Evolutionary conservation across 495 filamentous ascomycete species (phyloP), one percentile per base, ranked within the genome.

Genomic region (Lindgomyces ingoldianus): DNA sequence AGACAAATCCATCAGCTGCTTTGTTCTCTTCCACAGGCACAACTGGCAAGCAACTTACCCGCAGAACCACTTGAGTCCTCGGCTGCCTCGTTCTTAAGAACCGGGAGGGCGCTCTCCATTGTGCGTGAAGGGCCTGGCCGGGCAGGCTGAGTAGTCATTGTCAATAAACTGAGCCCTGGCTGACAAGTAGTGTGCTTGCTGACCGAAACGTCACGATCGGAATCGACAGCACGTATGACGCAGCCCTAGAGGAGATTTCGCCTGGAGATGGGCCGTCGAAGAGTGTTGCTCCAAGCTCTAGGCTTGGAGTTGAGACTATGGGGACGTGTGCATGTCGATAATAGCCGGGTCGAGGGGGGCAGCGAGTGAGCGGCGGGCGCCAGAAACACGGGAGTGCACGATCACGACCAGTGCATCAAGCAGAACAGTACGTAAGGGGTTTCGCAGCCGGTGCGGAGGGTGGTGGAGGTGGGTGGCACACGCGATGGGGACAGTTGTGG

Each of bases 11-110:
- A 22, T 64, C 50, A 61, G 55, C 61, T 55, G 10, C 30, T 57
- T 56, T 56, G 53, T 60, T 45, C 26, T 29, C 53, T 48, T n/a
- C n/a, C n/a, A n/a, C n/a, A 4, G 14, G 59, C 56, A 36, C 27
- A 51, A n/a, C n/a, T n/a, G n/a, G n/a, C n/a, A n/a, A n/a, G n/a
- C 49, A 42, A 48, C 69, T 62, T 58, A 73, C 70, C 70, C 30
- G 64, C 68, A 27, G 68, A 70, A n/a, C 61, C 68, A 41, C 60
- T 69, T 24, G 70, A 73, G 33, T 73, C 70, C 42, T 73, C 70
- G 11, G 61, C 65, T 26, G 68, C 41, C 30, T 67, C 60, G 19
- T 6, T 57, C 21, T 64, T 45, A 1, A 52, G 63, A 3, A 66
- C 56, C n/a, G 59, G 68, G 25, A 66, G 65, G 12, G 44, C 50